Evolutionary conservation across 2,329 filamentous ascomycete genomes (phyloP).

Genomic region (Kalaharituber pfeilii): DNA sequence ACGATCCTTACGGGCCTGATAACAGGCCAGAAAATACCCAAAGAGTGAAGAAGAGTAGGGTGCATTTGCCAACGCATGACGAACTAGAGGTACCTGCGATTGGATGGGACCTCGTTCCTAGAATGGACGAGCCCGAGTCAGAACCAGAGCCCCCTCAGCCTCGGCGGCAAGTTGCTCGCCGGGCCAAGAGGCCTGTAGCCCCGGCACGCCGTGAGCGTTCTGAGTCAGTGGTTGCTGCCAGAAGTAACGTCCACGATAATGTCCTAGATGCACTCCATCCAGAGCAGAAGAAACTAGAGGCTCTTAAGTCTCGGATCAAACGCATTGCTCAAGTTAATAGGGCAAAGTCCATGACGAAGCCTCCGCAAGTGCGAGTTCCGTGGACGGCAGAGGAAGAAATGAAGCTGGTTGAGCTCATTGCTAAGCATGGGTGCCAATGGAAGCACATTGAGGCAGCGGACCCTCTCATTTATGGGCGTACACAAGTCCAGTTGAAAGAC

Average conservation of each 20-base stretch:
- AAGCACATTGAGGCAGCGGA: constrained; percentile 29
- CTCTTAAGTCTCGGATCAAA: constrained; percentile 18
- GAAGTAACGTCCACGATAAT: neutral
- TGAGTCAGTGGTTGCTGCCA: too few species aligned
- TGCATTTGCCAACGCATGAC: too few species aligned
- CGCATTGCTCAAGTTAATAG: constrained; percentile 6
- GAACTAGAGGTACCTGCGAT: too few species aligned
- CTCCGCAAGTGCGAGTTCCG: neutral
- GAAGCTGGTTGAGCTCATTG: constrained; percentile 34
- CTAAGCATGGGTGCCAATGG: constrained; percentile 32
- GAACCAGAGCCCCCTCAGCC: neutral
- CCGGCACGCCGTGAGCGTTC: too few species aligned
- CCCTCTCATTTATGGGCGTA: constrained; percentile 27
- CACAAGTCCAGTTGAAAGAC: constrained; percentile 39
- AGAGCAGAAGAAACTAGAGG: constrained; percentile 26
- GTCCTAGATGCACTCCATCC: neutral
- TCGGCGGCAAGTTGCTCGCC: neutral
- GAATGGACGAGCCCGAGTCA: too few species aligned
- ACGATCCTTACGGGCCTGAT: constrained; percentile 26
- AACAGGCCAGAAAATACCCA: constrained; percentile 26
- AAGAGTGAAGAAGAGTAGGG: constrained; percentile 21
- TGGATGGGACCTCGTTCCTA: too few species aligned
- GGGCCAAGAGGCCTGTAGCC: neutral
- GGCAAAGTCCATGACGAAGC: neutral
- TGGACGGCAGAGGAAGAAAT: constrained; percentile 27